Conservation (phyloP, 2,329 filamentous ascomycete genomes). For the Colletotrichum magnum region DNA sequence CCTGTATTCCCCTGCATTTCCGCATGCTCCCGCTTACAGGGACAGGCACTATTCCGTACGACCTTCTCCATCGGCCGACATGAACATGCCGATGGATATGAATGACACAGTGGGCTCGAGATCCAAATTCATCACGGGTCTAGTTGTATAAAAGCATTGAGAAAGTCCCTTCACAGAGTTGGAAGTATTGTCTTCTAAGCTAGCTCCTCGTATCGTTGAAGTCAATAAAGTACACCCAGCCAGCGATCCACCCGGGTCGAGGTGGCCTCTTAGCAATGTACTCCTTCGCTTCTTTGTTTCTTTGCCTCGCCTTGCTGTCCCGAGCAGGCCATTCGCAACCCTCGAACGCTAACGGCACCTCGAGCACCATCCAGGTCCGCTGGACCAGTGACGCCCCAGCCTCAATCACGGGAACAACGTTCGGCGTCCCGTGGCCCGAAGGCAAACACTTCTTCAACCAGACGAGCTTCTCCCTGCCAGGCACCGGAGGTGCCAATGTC, state of each 20-base stretch:
- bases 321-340: neutral
- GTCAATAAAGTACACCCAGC: too few species aligned
- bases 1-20: too few species aligned
- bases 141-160: too few species aligned
- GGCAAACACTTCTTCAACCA: conserved; percentile 53
- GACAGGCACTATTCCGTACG: too few species aligned
- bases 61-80: too few species aligned
- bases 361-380: neutral
- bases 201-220: too few species aligned
- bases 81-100: too few species aligned
- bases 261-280: neutral
- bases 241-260: neutral
- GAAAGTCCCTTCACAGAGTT: rapidly evolving
- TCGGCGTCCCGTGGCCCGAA: conserved; percentile 60
- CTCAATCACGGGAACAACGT: conserved; percentile 54
- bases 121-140: too few species aligned
- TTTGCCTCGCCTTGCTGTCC: neutral
- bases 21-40: too few species aligned
- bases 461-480: conserved; percentile 52
- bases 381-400: conserved; percentile 44
- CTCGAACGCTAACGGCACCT: neutral
- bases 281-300: neutral
- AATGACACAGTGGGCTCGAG: too few species aligned
- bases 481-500: conserved; percentile 24
- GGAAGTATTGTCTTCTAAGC: too few species aligned